These are phyloP conservation scores for Capronia americana DNA, from an alignment of 2,329 filamentous ascomycete genomes.

Conservation along the genomic window DNA sequence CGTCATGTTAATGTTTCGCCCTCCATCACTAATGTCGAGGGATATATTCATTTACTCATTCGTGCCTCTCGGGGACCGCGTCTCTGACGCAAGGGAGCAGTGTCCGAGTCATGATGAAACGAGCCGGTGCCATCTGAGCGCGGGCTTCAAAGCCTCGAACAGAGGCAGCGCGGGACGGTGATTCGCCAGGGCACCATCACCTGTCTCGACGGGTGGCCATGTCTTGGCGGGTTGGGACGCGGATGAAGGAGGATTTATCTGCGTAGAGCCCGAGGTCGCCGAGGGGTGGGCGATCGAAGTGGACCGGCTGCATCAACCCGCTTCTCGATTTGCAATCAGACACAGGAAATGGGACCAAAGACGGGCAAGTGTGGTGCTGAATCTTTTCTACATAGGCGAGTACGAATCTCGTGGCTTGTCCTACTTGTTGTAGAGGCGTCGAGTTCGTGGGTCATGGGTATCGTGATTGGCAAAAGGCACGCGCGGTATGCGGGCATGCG, in stretches of 20 bases:
- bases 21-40: background rate
- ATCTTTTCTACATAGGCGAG: slow-evolving; percentile 18
- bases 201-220: background rate
- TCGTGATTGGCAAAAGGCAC: slow-evolving; percentile 7
- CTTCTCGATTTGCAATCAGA: slow-evolving; percentile 3
- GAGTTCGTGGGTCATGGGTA: slow-evolving; percentile 10
- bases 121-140: background rate
- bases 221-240: background rate
- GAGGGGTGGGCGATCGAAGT: slow-evolving; percentile 14
- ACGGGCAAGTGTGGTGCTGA: background rate
- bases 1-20: background rate
- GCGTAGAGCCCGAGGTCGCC: slow-evolving; percentile 30
- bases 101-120: slow-evolving; percentile 3
- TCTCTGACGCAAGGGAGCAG: background rate
- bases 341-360: background rate
- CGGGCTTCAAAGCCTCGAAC: background rate
- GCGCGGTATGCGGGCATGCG: background rate
- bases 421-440: background rate
- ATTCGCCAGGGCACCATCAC: background rate
- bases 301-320: background rate
- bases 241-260: background rate
- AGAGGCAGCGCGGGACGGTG: background rate
- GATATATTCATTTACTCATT: background rate
- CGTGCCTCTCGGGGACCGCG: background rate
- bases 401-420: slow-evolving; percentile 6